Base-by-base conservation (phyloP, 1,139 yeast genomes). In the Chernovozyma aurita region DNA sequence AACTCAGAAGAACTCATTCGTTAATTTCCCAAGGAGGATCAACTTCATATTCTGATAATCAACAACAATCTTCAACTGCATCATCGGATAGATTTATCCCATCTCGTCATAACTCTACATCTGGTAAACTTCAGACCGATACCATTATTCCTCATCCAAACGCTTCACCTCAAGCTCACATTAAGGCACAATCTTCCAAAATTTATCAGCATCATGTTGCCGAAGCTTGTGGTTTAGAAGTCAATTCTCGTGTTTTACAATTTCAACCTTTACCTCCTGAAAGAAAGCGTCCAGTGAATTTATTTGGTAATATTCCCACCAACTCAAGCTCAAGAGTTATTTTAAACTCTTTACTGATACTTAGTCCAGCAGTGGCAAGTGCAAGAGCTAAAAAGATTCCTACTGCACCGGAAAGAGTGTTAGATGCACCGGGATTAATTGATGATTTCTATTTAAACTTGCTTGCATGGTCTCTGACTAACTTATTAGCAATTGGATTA, bases 341-440 rank as follows among this genome's bases (percentile, higher is more conserved):
- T 35, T 42, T 34, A 37, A 46, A 41, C 16, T 40, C 46, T 24
- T 33, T 18, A 12, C 34, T 21, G 21, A 31, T 32, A 22, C 42
- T 46, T 15, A 66, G 73, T 38, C 78, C 80, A 0, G 70, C 76
- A 1, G 57, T 61, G 11, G 78, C 76, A 3, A 62, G 67, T 36
- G 80, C 81, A 1, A 65, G 80, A 42, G 70, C 76, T 32, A 70
- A 95, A 46, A 84, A 82, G 49, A 76, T 92, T 31, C 88, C 95
- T 12, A 78, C 87, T 0, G 87, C 88, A 13, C 97, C 98, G 1
- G 96, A 87, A 48, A 74, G 95, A 46, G 95, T 92, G 1, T 70
- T 92, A 33, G 99, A 92, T 62, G 98, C 98, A 0, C 99, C 98
- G 0, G 97, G 96, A 0, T 72, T 90, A 39, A 76, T 84, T 26